Evolutionary conservation across 768 basidiomycete species (phyloP).

Genomic region (Russula virescens): DNA sequence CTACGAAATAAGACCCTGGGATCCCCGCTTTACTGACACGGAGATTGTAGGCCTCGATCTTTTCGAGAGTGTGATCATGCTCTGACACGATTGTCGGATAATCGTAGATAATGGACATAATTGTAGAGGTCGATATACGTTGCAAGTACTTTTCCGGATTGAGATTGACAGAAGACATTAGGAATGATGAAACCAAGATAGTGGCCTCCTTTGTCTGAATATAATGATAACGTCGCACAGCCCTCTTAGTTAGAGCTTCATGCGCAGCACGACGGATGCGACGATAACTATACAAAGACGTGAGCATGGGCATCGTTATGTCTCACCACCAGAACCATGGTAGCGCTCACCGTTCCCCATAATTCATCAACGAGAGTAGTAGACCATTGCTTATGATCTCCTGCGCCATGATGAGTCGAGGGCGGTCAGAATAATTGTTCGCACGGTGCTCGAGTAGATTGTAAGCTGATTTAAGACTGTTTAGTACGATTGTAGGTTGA

Average conservation of each 20-base stretch:
- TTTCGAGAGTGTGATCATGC: background rate
- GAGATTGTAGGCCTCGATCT: background rate
- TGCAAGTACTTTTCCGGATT: conserved; percentile 30
- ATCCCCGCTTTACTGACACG: background rate
- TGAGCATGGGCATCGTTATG: background rate
- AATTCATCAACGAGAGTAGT: background rate
- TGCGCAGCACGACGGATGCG: conserved; percentile 32
- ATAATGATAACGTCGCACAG: conserved; percentile 24
- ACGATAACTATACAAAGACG: conserved; percentile 29
- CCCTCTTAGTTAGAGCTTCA: conserved; percentile 29
- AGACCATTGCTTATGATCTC: conserved; percentile 16
- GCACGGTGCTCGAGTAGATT: conserved; percentile 30
- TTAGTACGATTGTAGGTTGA: conserved; percentile 26
- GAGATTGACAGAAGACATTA: conserved; percentile 26
- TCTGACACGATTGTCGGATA: conserved; percentile 1
- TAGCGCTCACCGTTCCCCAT: background rate
- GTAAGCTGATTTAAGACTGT: conserved; percentile 24
- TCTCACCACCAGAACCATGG: background rate
- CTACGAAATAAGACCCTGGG: background rate
- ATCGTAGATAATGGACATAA: conserved; percentile 29
- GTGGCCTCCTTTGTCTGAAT: conserved; percentile 31
- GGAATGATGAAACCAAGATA: conserved; percentile 28
- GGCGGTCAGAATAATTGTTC: conserved; percentile 29
- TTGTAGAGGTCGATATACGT: conserved; percentile 28
- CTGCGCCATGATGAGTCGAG: conserved; percentile 8